Evolutionary conservation across 1,284 basidiomycete species (phyloP).

Genomic region (Porogramme epimiltina): DNA sequence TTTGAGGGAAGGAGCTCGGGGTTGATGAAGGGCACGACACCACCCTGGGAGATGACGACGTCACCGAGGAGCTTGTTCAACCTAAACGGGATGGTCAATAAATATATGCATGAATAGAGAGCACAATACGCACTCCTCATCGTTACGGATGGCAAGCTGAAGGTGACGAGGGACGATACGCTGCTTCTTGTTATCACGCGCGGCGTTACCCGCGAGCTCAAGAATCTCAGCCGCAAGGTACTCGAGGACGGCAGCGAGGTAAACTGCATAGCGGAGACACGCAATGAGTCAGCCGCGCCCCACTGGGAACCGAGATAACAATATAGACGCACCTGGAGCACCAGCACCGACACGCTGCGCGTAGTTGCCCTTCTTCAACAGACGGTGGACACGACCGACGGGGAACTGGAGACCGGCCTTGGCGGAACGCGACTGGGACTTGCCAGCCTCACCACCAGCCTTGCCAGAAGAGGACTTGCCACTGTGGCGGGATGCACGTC

Average conservation of each 20-base stretch:
- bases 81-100: slow-evolving; percentile 31
- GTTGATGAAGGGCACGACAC: slow-evolving; percentile 74
- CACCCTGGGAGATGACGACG: slow-evolving; percentile 84
- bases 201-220: slow-evolving; percentile 86
- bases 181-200: slow-evolving; percentile 75
- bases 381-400: slow-evolving; percentile 86
- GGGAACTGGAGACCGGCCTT: slow-evolving; percentile 86
- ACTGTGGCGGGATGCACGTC: slow-evolving; percentile 30
- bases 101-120: slow-evolving; percentile 3
- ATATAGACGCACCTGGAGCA: slow-evolving; percentile 61
- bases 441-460: slow-evolving; percentile 48
- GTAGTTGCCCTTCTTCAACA: slow-evolving; percentile 82
- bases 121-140: slow-evolving; percentile 62
- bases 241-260: slow-evolving; percentile 84
- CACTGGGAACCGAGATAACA: background rate
- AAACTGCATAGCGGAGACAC: slow-evolving; percentile 51
- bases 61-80: slow-evolving; percentile 74
- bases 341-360: slow-evolving; percentile 71
- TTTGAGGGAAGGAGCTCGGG: slow-evolving; percentile 73
- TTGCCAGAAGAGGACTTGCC: slow-evolving; percentile 61
- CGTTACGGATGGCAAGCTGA: slow-evolving; percentile 85
- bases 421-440: slow-evolving; percentile 68
- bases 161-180: slow-evolving; percentile 86
- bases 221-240: slow-evolving; percentile 88
- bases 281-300: background rate